These are phyloP conservation scores for Cylindrodendrum hubeiense DNA, from an alignment of 2,329 filamentous ascomycete genomes.

Conservation along the genomic window DNA sequence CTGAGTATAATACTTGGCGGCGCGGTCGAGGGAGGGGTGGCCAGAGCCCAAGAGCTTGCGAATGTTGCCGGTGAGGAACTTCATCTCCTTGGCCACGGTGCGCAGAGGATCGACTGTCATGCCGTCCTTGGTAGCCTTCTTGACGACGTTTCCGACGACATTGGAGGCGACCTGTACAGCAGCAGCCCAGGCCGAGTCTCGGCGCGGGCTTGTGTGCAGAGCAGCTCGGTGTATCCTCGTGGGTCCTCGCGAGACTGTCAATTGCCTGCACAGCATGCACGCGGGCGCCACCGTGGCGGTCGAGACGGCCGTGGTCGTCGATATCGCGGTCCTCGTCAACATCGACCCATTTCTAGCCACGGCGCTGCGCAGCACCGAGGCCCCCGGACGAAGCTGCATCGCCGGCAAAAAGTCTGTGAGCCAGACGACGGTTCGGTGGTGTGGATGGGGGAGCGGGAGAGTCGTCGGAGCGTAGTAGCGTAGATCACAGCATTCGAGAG, in stretches of 20 bases:
- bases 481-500: constrained; percentile 15
- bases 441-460: constrained; percentile 4
- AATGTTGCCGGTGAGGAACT: constrained; percentile 94
- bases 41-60: constrained; percentile 92
- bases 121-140: constrained; percentile 70
- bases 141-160: constrained; percentile 76
- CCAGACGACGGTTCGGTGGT: constrained; percentile 18
- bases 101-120: constrained; percentile 89
- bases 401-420: constrained; percentile 19
- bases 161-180: constrained; percentile 79
- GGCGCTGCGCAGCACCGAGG: constrained; percentile 61
- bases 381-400: constrained; percentile 69
- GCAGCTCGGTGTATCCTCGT: constrained; percentile 48
- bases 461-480: background rate
- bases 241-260: constrained; percentile 48
- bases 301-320: constrained; percentile 23
- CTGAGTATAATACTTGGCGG: constrained; percentile 98
- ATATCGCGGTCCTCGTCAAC: constrained; percentile 29
- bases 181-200: constrained; percentile 79
- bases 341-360: constrained; percentile 44
- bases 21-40: constrained; percentile 92
- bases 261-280: constrained; percentile 48
- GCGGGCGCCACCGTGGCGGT: constrained; percentile 35
- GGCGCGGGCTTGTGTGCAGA: constrained; percentile 59
- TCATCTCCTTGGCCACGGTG: constrained; percentile 95